A percentile compares a stretch with the other conserved stretches of the same genome.
These are phyloP conservation scores for Adansonia grandidieri DNA, from an alignment of 441 rosid genomes.

Conservation along the genomic window DNA sequence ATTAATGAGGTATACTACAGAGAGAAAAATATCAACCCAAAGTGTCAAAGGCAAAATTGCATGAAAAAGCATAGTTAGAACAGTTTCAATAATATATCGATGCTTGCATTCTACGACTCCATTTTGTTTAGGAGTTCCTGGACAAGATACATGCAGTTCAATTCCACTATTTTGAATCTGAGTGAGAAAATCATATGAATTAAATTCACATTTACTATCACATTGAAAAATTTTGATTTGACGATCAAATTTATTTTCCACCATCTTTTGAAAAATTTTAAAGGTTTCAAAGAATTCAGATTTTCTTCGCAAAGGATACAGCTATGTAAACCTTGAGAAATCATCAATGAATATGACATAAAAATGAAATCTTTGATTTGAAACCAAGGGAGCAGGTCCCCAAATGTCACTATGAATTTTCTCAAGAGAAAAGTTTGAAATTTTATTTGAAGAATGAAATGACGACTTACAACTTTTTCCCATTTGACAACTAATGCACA, in stretches of 20 bases:
- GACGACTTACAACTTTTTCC: neutral
- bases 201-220: neutral
- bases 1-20: neutral
- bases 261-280: neutral
- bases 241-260: neutral
- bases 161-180: neutral
- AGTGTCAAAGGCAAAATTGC: neutral
- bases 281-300: neutral
- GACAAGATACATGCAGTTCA: neutral
- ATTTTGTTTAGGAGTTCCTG: constrained; percentile 9
- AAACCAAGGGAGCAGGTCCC: neutral
- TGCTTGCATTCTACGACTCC: neutral
- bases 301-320: neutral
- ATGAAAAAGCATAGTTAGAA: neutral
- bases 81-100: neutral
- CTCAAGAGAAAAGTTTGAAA: neutral
- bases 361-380: neutral
- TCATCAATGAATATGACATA: neutral
- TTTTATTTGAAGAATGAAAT: neutral
- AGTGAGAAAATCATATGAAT: neutral
- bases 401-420: neutral
- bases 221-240: neutral
- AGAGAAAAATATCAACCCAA: neutral
- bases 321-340: neutral
- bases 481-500: neutral